Evolutionary conservation across 192 early-diverging fungal species (phyloP).

Genomic region (Backusella macrospora): DNA sequence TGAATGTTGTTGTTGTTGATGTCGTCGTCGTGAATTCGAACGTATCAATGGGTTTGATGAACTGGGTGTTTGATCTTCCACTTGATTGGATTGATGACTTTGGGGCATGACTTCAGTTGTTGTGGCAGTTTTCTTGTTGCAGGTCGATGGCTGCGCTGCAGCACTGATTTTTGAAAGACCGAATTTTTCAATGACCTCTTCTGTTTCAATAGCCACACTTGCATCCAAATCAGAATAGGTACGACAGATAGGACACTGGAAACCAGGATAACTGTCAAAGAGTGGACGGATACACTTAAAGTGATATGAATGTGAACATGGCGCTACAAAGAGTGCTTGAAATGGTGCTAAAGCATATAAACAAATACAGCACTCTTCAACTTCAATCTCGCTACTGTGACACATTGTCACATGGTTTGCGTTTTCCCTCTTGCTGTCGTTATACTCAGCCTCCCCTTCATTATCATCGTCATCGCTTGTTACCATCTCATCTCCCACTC

Average conservation of each 20-base stretch:
- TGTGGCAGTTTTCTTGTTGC: background rate
- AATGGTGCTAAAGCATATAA: constrained; percentile 71
- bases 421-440: background rate
- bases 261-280: constrained; percentile 54
- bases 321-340: constrained; percentile 85
- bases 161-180: background rate
- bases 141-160: background rate
- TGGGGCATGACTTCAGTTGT: background rate
- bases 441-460: background rate
- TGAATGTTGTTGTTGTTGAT: background rate
- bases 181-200: constrained; percentile 20
- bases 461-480: background rate
- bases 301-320: constrained; percentile 85
- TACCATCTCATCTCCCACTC: background rate
- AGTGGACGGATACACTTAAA: constrained; percentile 81
- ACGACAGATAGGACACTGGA: constrained; percentile 81
- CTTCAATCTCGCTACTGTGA: constrained; percentile 16
- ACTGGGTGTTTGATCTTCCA: background rate
- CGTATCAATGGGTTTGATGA: background rate
- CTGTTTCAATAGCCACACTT: constrained; percentile 52
- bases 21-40: background rate
- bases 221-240: constrained; percentile 82
- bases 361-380: constrained; percentile 79
- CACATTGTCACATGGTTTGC: background rate
- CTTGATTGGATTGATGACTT: background rate